Percentiles rank a stretch among this genome's conserved stretches.
Conservation (phyloP, 345 rosid species). For the Corchorus capsularis region DNA sequence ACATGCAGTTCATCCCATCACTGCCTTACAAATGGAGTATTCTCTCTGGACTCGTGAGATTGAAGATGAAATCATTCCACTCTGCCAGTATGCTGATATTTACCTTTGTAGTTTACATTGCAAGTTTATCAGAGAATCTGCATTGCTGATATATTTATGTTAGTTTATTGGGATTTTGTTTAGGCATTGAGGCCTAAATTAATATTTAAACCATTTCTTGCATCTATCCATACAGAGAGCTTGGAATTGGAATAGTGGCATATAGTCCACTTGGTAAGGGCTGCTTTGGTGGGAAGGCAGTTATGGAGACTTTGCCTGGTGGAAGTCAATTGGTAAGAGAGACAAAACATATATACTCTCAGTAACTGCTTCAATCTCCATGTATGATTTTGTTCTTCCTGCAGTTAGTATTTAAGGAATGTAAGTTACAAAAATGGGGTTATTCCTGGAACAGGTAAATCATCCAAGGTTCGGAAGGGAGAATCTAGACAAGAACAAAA, state of each 20-base stretch:
- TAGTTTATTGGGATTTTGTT: too few species aligned
- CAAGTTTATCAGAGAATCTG: not conserved
- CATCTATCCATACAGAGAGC: constrained; percentile 24
- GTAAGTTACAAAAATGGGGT: not conserved
- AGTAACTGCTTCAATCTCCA: not conserved
- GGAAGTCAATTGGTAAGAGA: constrained; percentile 29
- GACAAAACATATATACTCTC: not conserved
- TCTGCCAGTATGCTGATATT: constrained; percentile 35
- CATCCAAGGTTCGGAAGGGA: constrained; percentile 48
- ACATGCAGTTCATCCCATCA: constrained; percentile 46
- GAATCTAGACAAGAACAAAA: constrained; percentile 49
- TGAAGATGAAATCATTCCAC: constrained; percentile 43
- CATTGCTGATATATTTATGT: too few species aligned
- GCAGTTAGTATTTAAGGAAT: not conserved
- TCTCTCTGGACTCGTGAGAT: constrained; percentile 45
- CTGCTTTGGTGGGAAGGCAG: constrained; percentile 41
- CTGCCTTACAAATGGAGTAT: constrained; percentile 49
- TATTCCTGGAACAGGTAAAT: constrained; percentile 15
- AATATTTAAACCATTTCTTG: too few species aligned
- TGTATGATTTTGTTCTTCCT: too few species aligned
- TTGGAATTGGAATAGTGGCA: constrained; percentile 41
- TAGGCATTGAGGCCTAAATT: too few species aligned
- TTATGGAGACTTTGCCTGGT: constrained; percentile 32
- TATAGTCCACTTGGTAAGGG: constrained; percentile 44
- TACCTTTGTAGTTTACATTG: not conserved